Evolutionary conservation across 768 basidiomycete genomes (phyloP), one percentile per base, ranked within the genome.

Genomic region (Mycena vitilis): DNA sequence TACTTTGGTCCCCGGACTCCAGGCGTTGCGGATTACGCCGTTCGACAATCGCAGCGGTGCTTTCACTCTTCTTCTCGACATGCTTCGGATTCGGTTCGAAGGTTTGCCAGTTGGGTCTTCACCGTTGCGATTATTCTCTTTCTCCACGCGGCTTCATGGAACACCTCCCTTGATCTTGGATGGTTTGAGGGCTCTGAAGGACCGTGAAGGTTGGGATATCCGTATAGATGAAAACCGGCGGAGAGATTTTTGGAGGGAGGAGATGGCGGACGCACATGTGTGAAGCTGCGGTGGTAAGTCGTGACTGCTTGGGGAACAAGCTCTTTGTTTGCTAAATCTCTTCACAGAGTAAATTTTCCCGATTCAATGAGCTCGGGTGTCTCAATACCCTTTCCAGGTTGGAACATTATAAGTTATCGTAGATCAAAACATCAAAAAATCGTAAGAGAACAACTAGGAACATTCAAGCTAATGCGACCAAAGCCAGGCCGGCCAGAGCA

Each of bases 21-120:
- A 48, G 22, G 30, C 36, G 25, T 40, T 63, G 52, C 62, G 59
- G 5, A n/a, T 60, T 30, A 60, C 59, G 13, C 30, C 49, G 12
- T 60, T 60, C 34, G 12, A 36, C 6, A 12, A 6, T 36, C 30
- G 25, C 16, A 42, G 45, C 10, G 45, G 15, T 10, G 20, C 36
- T 34, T 20, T 38, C 36, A 34, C 7, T 5, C 20, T 48, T 8
- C 48, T 49, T 25, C 10, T 60, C 22, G 12, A 25, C 30, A 60
- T 60, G 59, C 59, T 60, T 12, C 59, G 34, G 0, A 36, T 36
- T 5, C 60, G 60, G 10, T 60, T 60, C 22, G 18, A 22, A 16
- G 60, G 47, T n/a, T 9, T 48, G 4, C 47, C n/a, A 5, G n/a
- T 22, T 23, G n/a, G 22, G 12, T 48, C 22, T 23, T 22, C 47